Percentiles rank a stretch among this genome's conserved stretches.
Conservation (phyloP, 352 stramenopile genomes). For the Pythium rishiriense region DNA sequence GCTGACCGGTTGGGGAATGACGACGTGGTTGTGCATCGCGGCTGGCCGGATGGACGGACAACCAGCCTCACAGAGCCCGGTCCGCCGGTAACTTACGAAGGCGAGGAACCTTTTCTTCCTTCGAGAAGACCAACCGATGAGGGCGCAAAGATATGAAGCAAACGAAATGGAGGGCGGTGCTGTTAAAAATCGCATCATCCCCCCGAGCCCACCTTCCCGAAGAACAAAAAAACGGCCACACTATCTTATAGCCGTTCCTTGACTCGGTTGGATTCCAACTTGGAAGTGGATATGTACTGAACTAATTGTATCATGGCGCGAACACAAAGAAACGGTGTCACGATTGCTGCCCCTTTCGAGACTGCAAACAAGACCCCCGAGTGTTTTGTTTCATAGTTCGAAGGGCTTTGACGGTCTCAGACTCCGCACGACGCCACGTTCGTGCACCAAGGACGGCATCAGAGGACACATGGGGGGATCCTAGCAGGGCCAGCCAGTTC, state of each 20-base stretch:
- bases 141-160: constrained; percentile 1
- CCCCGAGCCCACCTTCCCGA: not conserved
- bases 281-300: not conserved
- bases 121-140: not conserved
- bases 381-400: not conserved
- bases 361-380: not conserved
- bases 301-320: not conserved
- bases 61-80: constrained; percentile 6
- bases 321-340: constrained; percentile 14
- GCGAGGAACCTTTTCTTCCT: not conserved
- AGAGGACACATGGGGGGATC: too few species aligned
- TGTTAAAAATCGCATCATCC: constrained; percentile 12
- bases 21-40: constrained; percentile 10
- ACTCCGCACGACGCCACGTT: too few species aligned
- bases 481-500: too few species aligned
- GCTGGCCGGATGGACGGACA: not conserved
- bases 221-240: constrained; percentile 11
- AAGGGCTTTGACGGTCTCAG: too few species aligned
- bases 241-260: too few species aligned
- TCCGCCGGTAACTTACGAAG: not conserved
- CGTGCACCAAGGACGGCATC: too few species aligned
- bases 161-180: too few species aligned
- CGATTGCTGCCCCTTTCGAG: not conserved
- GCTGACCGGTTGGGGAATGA: constrained; percentile 24
- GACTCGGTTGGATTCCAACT: too few species aligned